Percentiles rank a stretch among this genome's conserved stretches.
Evolutionary conservation across 768 basidiomycete species (phyloP).

Genomic region (Lactarius hengduanensis): DNA sequence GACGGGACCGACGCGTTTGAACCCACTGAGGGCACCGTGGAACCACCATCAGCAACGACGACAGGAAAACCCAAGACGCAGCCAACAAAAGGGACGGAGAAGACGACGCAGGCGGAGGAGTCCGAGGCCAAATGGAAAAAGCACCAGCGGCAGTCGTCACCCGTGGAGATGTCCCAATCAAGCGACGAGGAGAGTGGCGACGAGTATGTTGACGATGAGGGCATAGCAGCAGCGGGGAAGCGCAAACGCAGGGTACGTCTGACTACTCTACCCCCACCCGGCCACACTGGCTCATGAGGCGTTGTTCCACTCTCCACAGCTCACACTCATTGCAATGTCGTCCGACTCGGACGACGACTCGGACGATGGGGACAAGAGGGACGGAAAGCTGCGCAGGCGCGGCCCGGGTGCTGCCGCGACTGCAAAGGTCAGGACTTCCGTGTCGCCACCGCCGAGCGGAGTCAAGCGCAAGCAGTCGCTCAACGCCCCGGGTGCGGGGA

Average conservation of each 20-base stretch:
- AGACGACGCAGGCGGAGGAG: constrained; percentile 41
- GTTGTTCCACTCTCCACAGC: not conserved
- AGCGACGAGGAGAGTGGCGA: constrained; percentile 53
- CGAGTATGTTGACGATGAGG: constrained; percentile 64
- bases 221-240: constrained; percentile 35
- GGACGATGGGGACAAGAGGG: constrained; percentile 12
- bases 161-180: constrained; percentile 31
- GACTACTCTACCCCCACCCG: too few relatives aligned
- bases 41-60: constrained; percentile 31
- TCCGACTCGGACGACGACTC: constrained; percentile 18
- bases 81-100: constrained; percentile 30
- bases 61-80: constrained; percentile 18
- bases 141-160: constrained; percentile 11
- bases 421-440: constrained; percentile 12
- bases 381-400: constrained; percentile 18
- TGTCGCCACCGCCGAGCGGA: constrained; percentile 10
- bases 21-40: constrained; percentile 27
- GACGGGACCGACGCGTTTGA: constrained; percentile 64
- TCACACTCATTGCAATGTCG: constrained; percentile 4
- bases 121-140: constrained; percentile 43
- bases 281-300: not conserved
- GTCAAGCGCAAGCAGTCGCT: constrained; percentile 54
- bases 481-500: constrained; percentile 27
- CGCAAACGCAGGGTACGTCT: constrained; percentile 48
- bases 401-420: constrained; percentile 23